Percentiles rank a stretch among this genome's conserved stretches.
Conservation (phyloP, 2,329 filamentous ascomycete genomes). For the Arthrocladium fulminans region DNA sequence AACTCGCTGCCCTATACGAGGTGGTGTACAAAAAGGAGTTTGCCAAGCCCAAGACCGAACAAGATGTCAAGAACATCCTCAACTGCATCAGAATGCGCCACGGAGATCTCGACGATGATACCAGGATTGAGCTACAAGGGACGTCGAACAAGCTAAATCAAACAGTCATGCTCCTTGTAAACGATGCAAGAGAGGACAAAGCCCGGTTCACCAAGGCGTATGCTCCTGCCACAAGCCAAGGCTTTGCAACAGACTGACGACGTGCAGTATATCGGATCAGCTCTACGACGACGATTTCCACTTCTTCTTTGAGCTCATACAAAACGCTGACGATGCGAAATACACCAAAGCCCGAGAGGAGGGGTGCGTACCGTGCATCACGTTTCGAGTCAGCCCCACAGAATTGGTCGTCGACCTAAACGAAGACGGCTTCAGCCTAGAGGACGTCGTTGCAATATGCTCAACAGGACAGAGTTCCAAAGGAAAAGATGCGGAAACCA, state of each 20-base stretch:
- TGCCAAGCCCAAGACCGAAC: conserved; percentile 8
- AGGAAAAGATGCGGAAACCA: conserved; percentile 20
- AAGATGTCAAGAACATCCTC: conserved; percentile 14
- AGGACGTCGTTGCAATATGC: conserved; percentile 33
- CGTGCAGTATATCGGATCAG: conserved; percentile 11
- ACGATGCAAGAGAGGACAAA: conserved; percentile 5
- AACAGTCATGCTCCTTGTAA: conserved; percentile 9
- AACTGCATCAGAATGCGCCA: conserved; percentile 10
- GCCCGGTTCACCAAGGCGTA: conserved; percentile 14
- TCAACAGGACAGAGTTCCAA: conserved; percentile 31
- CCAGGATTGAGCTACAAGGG: conserved; percentile 7
- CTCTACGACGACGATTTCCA: conserved; percentile 13
- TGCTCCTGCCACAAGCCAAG: background rate
- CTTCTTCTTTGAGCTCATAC: conserved; percentile 30
- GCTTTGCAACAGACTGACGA: background rate
- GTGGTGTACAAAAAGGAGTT: conserved; percentile 7
- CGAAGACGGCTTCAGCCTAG: conserved; percentile 34
- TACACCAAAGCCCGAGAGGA: conserved; percentile 5
- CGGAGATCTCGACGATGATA: conserved; percentile 10
- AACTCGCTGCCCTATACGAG: conserved; percentile 10
- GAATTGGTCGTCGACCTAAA: conserved; percentile 24
- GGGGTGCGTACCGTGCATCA: conserved; percentile 5
- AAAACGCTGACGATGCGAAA: conserved; percentile 35
- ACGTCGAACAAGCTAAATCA: conserved; percentile 5
- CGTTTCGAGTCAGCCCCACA: conserved; percentile 9